Conservation (phyloP, 164 flowering plant genomes). For the Chimonanthus praecox region DNA sequence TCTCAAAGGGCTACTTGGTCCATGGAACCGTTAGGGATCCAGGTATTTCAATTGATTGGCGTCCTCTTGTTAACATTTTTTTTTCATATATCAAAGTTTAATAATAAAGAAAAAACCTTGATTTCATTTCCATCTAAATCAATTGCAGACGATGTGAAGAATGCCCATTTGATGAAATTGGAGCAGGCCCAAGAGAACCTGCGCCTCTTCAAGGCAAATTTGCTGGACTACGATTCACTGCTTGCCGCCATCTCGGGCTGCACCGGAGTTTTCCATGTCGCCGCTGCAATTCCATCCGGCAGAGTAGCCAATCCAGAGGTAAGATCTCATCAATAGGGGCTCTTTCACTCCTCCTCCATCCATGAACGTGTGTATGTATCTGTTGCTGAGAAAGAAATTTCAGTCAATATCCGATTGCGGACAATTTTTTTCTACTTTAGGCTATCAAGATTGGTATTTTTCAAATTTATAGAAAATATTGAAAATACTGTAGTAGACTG, state of each 20-base stretch:
- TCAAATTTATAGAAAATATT: too few species aligned
- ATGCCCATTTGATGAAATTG: constrained; percentile 41
- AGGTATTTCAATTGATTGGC: constrained; percentile 16
- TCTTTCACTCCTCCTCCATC: not conserved
- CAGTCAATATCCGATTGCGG: too few species aligned
- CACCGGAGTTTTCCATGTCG: constrained; percentile 55
- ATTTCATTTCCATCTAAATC: not conserved
- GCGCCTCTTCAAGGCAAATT: constrained; percentile 46
- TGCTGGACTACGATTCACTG: constrained; percentile 43
- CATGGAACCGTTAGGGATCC: constrained; percentile 72
- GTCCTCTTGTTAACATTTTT: not conserved
- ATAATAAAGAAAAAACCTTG: not conserved
- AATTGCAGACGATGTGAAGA: constrained; percentile 34
- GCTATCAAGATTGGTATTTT: too few species aligned
- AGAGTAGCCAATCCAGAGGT: constrained; percentile 44
- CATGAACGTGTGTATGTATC: not conserved
- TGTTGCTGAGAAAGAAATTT: not conserved
- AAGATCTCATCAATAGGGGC: constrained; percentile 5
- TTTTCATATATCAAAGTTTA: too few species aligned
- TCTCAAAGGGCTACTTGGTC: constrained; percentile 50
- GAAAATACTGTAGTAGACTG: too few species aligned
- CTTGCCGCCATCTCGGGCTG: constrained; percentile 45
- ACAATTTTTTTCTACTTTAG: too few species aligned
- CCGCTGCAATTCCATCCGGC: constrained; percentile 43
- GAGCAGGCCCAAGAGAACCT: constrained; percentile 41